Evolutionary conservation across 768 basidiomycete species (phyloP).

Genomic region (Boletales sp.): DNA sequence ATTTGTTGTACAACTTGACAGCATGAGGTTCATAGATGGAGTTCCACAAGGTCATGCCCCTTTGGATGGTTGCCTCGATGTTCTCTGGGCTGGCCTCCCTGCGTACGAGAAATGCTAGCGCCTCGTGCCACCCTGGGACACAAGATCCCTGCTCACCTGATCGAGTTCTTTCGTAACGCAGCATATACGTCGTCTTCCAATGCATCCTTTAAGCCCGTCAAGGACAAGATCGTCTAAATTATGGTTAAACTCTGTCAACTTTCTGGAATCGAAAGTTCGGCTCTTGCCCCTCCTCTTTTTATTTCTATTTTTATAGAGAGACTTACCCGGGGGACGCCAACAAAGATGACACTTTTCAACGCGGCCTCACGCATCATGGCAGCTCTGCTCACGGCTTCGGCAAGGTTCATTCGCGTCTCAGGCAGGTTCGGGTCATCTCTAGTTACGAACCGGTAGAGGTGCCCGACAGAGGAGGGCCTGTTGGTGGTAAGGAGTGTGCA

Average conservation of each 20-base stretch:
- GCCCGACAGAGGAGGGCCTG: constrained; percentile 72
- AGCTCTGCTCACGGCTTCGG: constrained; percentile 65
- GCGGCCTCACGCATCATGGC: constrained; percentile 88
- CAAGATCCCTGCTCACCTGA: constrained; percentile 48
- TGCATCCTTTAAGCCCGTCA: constrained; percentile 70
- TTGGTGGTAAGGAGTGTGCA: constrained; percentile 83
- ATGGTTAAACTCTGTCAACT: constrained; percentile 6
- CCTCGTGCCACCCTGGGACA: constrained; percentile 19
- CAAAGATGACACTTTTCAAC: constrained; percentile 85
- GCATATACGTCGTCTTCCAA: constrained; percentile 80
- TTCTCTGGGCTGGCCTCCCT: constrained; percentile 61
- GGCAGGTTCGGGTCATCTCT: constrained; percentile 40
- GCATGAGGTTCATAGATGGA: constrained; percentile 88
- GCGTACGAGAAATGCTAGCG: constrained; percentile 20
- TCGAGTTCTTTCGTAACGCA: constrained; percentile 61
- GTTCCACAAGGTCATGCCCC: constrained; percentile 76
- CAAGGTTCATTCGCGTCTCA: constrained; percentile 40
- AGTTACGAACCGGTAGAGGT: constrained; percentile 78
- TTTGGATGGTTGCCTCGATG: constrained; percentile 63
- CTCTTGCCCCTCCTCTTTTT: neutral
- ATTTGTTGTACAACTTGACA: constrained; percentile 84
- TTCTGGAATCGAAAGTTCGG: neutral
- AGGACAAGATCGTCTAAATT: constrained; percentile 72
- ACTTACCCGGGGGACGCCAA: constrained; percentile 80
- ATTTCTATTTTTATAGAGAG: neutral